Base-by-base conservation (phyloP, 2,329 filamentous ascomycete genomes). In the Colletotrichum scovillei region DNA sequence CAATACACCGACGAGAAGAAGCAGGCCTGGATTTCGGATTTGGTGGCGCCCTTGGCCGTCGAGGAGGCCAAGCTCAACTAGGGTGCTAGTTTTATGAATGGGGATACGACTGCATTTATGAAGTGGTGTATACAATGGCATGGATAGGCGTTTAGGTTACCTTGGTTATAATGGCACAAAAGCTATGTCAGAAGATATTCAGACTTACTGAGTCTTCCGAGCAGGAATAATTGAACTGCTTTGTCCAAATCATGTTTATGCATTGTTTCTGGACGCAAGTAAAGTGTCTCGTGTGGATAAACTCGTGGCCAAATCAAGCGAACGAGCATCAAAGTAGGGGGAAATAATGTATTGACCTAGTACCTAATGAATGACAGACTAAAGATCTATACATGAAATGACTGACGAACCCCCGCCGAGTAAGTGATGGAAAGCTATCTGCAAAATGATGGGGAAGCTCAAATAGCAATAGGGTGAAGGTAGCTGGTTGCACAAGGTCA, bases 1-100 rank as follows among this genome's bases (percentile, higher is more conserved):
- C 80, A 82, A 75, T 91, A 85, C 75, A 70, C 72, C n/a, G 80
- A 82, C 53, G 77, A 70, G 60, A 73, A 74, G 67, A 82, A 82
- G 76, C 78, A 82, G 75, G 78, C 76, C 3, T 82, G 81, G 81
- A 81, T 82, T 66, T 52, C 75, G 5, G 78, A 53, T 2, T 49
- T 74, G 22, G 74, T 75, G 5, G 55, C 65, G 19, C 63, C 64
- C 5, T 57, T 78, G 67, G 67, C 35, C 12, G 72, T 63, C 46
- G 72, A 74, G 46, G 76, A 77, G 74, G 71, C 73, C 9, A 71
- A 66, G 59, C 58, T 76, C 19, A 69, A 49, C 58, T 26, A 56
- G 7, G 22, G 69, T 19, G 46, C 57, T 68, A 60, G 55, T 19
- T 26, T 22, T 7, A 16, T 9, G 12, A n/a, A 19, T 4, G 19